Base-by-base conservation (phyloP, 768 basidiomycete genomes). In the Mycena maculata region DNA sequence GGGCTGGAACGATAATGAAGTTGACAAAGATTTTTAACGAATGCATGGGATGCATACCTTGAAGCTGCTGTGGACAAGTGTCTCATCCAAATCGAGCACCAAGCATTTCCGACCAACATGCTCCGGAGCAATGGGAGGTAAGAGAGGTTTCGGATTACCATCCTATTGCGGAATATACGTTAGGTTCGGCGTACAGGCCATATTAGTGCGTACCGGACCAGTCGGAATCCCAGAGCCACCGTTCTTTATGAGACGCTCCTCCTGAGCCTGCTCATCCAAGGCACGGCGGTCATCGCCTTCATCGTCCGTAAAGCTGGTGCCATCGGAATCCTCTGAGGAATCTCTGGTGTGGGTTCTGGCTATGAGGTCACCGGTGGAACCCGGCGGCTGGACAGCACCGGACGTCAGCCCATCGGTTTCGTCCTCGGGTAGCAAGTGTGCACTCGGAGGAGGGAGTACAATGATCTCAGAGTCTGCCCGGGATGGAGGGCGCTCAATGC, bases 21-120 rank as follows among this genome's bases (percentile, higher is more conserved):
- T 49, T 27, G 45, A 67, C 57, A n/a, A 45, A 59, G 18, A 41
- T 27, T 15, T 38, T 22, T 15, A 56, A 27, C 25, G 33, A 33
- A 55, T 48, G 8, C 15, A 2, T n/a, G 10, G 4, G 16, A 9
- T 44, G 65, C 82, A 42, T 68, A 97, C 97, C 89, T 98, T 99
- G 88, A 99, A 98, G 78, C 94, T 96, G 75, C 93, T 95, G 80
- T 99, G 97, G 23, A 99, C 91, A 22, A 99, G 84, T 3, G 98
- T 99, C 80, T 99, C 97, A 72, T 99, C 97, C 42, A 99, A 85
- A 81, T 99, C 98, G 27, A 99, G 87, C 45, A 99, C 96, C 13
- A 99, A 86, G 74, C 98, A 99, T 81, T 99, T 99, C 62, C 95
- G 84, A 31, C 97, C 97, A 33, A 81, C 86, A 72, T 97, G 93